Evolutionary conservation across 2,329 filamentous ascomycete species (phyloP).

Genomic region (Blastomyces emzantsi): DNA sequence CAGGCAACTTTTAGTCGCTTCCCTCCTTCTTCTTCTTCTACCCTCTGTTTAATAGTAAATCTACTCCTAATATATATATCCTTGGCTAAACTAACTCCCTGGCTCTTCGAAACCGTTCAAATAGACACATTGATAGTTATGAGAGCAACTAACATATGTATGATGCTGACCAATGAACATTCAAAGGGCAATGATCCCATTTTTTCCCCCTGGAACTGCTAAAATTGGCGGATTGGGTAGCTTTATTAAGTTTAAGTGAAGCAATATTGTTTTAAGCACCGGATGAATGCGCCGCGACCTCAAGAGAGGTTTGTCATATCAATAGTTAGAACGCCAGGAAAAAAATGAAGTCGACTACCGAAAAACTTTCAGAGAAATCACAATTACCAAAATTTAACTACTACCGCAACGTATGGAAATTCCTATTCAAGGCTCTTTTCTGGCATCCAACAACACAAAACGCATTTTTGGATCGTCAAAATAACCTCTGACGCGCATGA

Average conservation of each 20-base stretch:
- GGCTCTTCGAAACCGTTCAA: neutral
- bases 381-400: neutral
- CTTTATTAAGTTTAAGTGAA: too few species aligned
- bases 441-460: too few species aligned
- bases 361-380: neutral
- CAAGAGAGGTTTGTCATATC: neutral
- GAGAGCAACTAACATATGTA: neutral
- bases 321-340: neutral
- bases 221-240: neutral
- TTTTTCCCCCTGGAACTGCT: neutral
- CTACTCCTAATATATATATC: slow-evolving; percentile 1
- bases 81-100: neutral
- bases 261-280: neutral
- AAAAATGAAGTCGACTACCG: neutral
- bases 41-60: neutral
- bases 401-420: neutral
- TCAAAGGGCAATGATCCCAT: neutral
- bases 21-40: neutral
- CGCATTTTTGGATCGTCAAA: too few species aligned
- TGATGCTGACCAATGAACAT: neutral
- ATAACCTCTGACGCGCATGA: too few species aligned
- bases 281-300: too few species aligned
- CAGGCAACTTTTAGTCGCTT: neutral
- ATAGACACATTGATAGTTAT: neutral
- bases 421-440: neutral